phyloP scores from a whole-genome alignment of 2,329 filamentous ascomycete genomes.

The Beauveria medogensis region DNA sequence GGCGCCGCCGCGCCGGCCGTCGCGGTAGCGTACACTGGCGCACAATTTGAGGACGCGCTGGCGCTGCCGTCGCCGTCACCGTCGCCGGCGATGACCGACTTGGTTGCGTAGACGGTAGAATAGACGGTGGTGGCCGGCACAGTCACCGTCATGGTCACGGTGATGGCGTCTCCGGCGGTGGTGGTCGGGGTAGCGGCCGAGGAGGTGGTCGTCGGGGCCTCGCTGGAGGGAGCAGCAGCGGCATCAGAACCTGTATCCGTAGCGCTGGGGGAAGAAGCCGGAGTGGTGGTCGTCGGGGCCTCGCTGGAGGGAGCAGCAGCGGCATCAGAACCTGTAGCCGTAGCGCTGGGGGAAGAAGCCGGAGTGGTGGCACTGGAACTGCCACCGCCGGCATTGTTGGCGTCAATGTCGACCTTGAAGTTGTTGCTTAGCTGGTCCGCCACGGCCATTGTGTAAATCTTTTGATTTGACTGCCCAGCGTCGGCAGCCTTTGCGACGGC shows the following conservation, averaged over 20 bases:
- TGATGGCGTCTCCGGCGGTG: constrained; percentile 12
- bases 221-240: constrained; percentile 12
- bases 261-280: background rate
- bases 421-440: constrained; percentile 35
- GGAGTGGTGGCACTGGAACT: background rate
- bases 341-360: background rate
- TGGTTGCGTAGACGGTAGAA: constrained; percentile 24
- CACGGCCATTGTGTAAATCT: constrained; percentile 37
- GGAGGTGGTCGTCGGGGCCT: background rate
- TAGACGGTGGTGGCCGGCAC: constrained; percentile 28
- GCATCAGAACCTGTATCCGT: constrained; percentile 10
- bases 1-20: background rate
- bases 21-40: background rate
- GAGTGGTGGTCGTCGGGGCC: background rate
- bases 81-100: background rate
- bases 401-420: constrained; percentile 36
- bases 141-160: constrained; percentile 30
- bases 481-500: constrained; percentile 17
- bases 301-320: constrained; percentile 11
- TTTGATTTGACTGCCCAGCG: constrained; percentile 28
- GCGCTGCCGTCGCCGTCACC: background rate
- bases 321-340: constrained; percentile 9
- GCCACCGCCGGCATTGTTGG: constrained; percentile 15
- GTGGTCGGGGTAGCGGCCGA: background rate
- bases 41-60: too few relatives aligned